Base-by-base conservation (phyloP, 768 basidiomycete species). In the Rhodotorula paludigena region DNA sequence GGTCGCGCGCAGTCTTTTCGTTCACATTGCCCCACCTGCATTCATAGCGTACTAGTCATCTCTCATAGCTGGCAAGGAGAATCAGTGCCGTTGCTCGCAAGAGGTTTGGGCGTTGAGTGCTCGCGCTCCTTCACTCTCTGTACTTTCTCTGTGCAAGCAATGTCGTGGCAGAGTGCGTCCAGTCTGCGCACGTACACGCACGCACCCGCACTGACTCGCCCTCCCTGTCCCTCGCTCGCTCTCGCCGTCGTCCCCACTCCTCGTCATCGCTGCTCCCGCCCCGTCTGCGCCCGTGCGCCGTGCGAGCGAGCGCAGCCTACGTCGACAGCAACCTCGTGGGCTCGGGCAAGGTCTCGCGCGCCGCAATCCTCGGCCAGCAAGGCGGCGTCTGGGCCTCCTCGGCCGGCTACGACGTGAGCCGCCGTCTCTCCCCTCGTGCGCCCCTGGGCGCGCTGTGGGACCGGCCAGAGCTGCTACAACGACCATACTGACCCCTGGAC, bases 331-430 rank as follows among this genome's bases (percentile, higher is more conserved):
- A 89, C 78, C 85, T 93, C 63, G 78, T 93, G 74, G 88, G 85
- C 42, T 86, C 80, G 68, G 85, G 84, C 72, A 89, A 85, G 79
- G 80, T 94, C 76, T n/a, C 80, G 33, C 83, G 84, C 74, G 92
- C 90, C 45, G 90, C 90, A 38, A 87, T 89, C 76, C 51, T 91
- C 55, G 90, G 89, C 49, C 82, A 80, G 60, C 76, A 82, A 73
- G 89, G 89, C 57, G 89, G 90, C 57, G 82, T 89, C 12, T 92
- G 90, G 90, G 89, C 89, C 18, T 62, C 80, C 1, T 82, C 83
- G 9, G 2, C 81, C 7, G 86, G 85, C 11, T 89, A 85, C 77
- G 80, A 71, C 10, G 86, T 88, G 76, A 73, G 86, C 79, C 33
- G 14, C 15, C 20, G n/a, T 32, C 44, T 38, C n/a, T 55, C 36